Evolutionary conservation across 495 filamentous ascomycete genomes (phyloP), one percentile per base, ranked within the genome.

Genomic region (Xylaria flabelliformis): DNA sequence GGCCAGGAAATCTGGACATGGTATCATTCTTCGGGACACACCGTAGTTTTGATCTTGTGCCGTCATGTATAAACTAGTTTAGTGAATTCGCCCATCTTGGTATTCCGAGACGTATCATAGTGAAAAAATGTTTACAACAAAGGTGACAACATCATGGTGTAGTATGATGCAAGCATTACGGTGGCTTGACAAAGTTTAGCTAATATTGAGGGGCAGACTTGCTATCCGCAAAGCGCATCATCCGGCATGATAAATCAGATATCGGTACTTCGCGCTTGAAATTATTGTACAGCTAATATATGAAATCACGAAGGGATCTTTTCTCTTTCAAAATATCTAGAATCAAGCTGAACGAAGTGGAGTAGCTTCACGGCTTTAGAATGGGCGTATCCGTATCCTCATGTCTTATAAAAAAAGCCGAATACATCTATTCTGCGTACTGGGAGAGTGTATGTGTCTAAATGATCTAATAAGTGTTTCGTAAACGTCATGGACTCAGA

Each of bases 401-500:
- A n/a, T 19, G 4, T 6, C 46, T 50, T 50, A 19, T 6, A 6
- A 19, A 50, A 13, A 17, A 46, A 29, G 12, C 44, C 39, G 10
- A 62, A 21, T 59, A 50, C 41, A 26, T 61, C 8, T 21, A 36
- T 36, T 5, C 34, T 36, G 34, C 8, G 7, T 39, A 39, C 36
- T 8, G 8, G 36, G 36, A 42, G 39, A 42, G 4, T 15, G 26
- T 12, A 9, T 2, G 10, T 59, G n/a, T 19, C 10, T 12, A 5
- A 48, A 44, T 44, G 42, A 17, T 34, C 63, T 26, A 42, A 29
- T 12, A 21, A 32, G 4, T 26, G 19, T 36, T 50, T 70, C 7
- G 44, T 26, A 19, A 36, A 59, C 68, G 68, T 70, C 68, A 70
- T 64, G 41, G 56, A 13, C 39, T 26, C 44, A 26, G 29, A 64